These are phyloP conservation scores for Candida nanaspora DNA, from an alignment of 805 yeast species.

Conservation along the genomic window DNA sequence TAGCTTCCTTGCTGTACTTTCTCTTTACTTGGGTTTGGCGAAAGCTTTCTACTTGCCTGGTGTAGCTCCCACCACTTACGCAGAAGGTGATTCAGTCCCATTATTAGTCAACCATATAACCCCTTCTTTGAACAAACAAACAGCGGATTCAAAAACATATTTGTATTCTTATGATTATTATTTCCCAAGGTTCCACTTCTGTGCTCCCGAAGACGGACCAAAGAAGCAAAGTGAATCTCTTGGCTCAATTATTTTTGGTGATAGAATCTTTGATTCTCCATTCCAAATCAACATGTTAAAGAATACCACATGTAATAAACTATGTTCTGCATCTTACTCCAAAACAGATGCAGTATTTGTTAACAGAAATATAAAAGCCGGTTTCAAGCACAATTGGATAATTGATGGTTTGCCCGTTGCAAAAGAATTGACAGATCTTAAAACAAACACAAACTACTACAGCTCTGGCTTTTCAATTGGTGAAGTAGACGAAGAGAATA, in stretches of 20 bases:
- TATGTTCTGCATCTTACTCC: constrained; percentile 59
- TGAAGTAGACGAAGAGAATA: constrained; percentile 43
- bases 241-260: constrained; percentile 93
- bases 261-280: constrained; percentile 90
- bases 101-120: constrained; percentile 86
- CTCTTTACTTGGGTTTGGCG: constrained; percentile 6
- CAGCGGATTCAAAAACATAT: constrained; percentile 41
- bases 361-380: constrained; percentile 70
- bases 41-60: constrained; percentile 87
- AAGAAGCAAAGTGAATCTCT: constrained; percentile 78
- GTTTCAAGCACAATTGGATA: constrained; percentile 86
- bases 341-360: constrained; percentile 68
- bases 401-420: constrained; percentile 95
- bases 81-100: constrained; percentile 64
- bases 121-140: constrained; percentile 49
- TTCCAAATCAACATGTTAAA: constrained; percentile 74
- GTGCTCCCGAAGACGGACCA: constrained; percentile 63
- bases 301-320: constrained; percentile 55
- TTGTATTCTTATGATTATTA: constrained; percentile 79
- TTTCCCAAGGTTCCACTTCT: constrained; percentile 75
- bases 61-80: constrained; percentile 88
- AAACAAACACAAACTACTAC: constrained; percentile 57
- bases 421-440: constrained; percentile 44
- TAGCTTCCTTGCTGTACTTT: neutral
- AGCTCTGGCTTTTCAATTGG: constrained; percentile 83